phyloP scores from a whole-genome alignment of 2,329 filamentous ascomycete genomes.

The Colletotrichum incanum region DNA sequence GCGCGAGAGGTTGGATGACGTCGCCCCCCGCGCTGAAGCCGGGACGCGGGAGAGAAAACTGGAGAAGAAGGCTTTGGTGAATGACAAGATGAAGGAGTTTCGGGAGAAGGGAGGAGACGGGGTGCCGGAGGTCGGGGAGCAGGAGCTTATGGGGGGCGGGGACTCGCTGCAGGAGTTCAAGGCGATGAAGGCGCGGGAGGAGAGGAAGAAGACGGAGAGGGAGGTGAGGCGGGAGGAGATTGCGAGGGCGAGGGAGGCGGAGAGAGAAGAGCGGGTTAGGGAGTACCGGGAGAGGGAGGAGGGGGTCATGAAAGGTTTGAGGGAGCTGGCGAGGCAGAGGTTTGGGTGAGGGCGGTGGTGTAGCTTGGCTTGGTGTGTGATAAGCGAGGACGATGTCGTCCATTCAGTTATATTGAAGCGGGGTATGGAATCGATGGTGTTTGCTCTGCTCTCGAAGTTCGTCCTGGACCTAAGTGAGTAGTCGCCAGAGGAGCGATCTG shows the following conservation, averaged over 20 bases:
- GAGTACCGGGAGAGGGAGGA: constrained; percentile 84
- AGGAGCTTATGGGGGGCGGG: constrained; percentile 83
- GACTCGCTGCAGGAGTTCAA: constrained; percentile 79
- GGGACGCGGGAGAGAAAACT: constrained; percentile 87
- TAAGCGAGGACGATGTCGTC: too few relatives aligned
- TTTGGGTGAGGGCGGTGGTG: constrained; percentile 70
- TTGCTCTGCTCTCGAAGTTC: too few relatives aligned
- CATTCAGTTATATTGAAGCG: too few relatives aligned
- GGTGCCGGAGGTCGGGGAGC: constrained; percentile 75
- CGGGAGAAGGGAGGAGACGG: constrained; percentile 63
- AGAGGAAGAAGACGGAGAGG: constrained; percentile 85
- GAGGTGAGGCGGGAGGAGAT: constrained; percentile 89
- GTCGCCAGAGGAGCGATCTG: too few relatives aligned
- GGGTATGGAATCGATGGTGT: too few relatives aligned
- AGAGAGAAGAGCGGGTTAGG: constrained; percentile 83
- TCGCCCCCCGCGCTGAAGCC: constrained; percentile 85
- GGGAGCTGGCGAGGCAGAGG: constrained; percentile 82
- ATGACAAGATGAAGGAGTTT: constrained; percentile 82
- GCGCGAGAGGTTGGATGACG: constrained; percentile 83
- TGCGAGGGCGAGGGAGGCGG: constrained; percentile 79
- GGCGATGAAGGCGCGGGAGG: constrained; percentile 74
- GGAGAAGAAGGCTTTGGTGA: constrained; percentile 85
- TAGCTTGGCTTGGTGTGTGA: not conserved
- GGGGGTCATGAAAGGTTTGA: constrained; percentile 86
- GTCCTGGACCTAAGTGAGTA: too few relatives aligned